phyloP scores from a whole-genome alignment of 2,329 filamentous ascomycete genomes.

The Stemphylium beticola region DNA sequence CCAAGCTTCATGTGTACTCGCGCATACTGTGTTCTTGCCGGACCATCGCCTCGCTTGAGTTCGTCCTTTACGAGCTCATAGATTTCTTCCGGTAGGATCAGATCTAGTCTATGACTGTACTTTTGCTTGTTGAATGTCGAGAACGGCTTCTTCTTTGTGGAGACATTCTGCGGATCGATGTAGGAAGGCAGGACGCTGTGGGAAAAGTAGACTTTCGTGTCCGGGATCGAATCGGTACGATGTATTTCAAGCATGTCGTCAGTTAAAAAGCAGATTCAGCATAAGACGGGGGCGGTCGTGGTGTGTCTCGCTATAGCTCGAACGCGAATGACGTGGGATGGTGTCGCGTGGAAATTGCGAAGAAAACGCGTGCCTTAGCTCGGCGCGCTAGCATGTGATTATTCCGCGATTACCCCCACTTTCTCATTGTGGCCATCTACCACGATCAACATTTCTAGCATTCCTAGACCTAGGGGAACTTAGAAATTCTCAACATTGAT shows the following conservation, averaged over 20 bases:
- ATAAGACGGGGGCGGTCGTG: not conserved
- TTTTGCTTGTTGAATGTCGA: conserved; percentile 67
- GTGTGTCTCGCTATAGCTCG: not conserved
- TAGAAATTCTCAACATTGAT: too few relatives aligned
- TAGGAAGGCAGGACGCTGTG: conserved; percentile 70
- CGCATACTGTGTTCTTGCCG: conserved; percentile 61
- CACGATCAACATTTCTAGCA: not conserved
- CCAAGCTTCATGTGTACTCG: conserved; percentile 74
- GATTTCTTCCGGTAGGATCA: conserved; percentile 72
- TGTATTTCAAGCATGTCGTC: conserved; percentile 45
- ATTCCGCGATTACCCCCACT: not conserved
- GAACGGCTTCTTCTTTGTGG: conserved; percentile 76
- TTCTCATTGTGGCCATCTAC: not conserved
- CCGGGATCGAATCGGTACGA: conserved; percentile 38
- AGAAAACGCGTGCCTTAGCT: conserved; percentile 8
- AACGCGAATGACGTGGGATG: not conserved
- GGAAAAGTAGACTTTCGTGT: conserved; percentile 75
- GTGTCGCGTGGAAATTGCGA: conserved; percentile 9
- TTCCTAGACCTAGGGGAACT: not conserved
- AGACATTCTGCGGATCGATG: conserved; percentile 65
- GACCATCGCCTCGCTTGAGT: conserved; percentile 52
- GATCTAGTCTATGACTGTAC: conserved; percentile 73
- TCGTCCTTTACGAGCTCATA: conserved; percentile 62
- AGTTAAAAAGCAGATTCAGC: not conserved
- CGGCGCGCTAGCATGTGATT: conserved; percentile 11